A percentile compares a stretch with the other conserved stretches of the same genome.
Conservation (phyloP, 2,329 filamentous ascomycete species). For the Penicillium sp. region DNA sequence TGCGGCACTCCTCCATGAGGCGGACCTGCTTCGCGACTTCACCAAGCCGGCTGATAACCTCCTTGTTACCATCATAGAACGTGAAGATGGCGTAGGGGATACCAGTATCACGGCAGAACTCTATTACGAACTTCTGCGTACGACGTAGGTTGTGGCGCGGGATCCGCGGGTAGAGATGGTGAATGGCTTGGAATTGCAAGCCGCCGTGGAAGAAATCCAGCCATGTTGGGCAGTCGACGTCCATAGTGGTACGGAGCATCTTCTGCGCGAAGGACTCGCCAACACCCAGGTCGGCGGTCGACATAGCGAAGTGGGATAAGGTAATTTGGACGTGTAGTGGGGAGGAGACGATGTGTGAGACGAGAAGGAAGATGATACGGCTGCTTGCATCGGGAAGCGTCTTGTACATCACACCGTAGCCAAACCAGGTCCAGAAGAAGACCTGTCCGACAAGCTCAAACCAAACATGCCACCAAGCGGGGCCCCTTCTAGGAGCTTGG, state of each 20-base stretch:
- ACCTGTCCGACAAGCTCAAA: conserved; percentile 73
- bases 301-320: conserved; percentile 91
- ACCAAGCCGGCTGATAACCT: conserved; percentile 72
- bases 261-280: conserved; percentile 85
- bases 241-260: conserved; percentile 92
- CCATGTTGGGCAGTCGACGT: conserved; percentile 84
- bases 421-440: conserved; percentile 86
- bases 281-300: conserved; percentile 78
- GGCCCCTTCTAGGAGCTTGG: conserved; percentile 70
- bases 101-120: conserved; percentile 77
- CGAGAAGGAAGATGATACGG: conserved; percentile 71
- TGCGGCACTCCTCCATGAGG: conserved; percentile 74
- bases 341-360: conserved; percentile 78
- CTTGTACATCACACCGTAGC: conserved; percentile 75
- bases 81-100: conserved; percentile 85
- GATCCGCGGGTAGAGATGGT: conserved; percentile 80
- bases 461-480: conserved; percentile 79
- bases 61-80: conserved; percentile 78
- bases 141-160: conserved; percentile 79
- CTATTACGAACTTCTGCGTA: conserved; percentile 71
- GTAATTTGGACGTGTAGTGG: conserved; percentile 88
- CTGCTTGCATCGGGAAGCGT: conserved; percentile 67
- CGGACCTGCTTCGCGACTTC: conserved; percentile 78
- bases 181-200: conserved; percentile 84
- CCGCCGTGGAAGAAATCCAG: conserved; percentile 87